phyloP scores from a whole-genome alignment of 78 protist species.

The Andalucia godoyi region DNA sequence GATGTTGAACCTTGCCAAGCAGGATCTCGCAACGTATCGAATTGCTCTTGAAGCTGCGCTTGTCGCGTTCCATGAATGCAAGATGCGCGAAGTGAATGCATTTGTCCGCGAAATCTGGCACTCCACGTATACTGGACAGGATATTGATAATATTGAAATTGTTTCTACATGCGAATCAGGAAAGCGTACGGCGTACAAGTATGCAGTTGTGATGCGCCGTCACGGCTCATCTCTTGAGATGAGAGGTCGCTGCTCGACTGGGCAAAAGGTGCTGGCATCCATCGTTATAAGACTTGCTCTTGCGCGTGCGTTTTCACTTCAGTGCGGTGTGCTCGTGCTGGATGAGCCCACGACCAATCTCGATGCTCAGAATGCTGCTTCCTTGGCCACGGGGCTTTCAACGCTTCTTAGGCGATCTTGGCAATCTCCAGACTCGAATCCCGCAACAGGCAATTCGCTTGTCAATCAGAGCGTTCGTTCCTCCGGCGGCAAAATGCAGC shows the following conservation, averaged over 20 bases:
- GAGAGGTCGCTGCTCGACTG: conserved; percentile 98
- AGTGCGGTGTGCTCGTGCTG: conserved; percentile 96
- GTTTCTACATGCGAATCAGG: conserved; percentile 33
- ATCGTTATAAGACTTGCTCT: conserved; percentile 95
- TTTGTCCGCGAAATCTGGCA: conserved; percentile 81
- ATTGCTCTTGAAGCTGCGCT: conserved; percentile 59
- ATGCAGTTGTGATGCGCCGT: conserved; percentile 86
- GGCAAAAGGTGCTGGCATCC: conserved; percentile 95
- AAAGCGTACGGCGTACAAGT: conserved; percentile 29
- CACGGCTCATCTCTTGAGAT: conserved; percentile 78
- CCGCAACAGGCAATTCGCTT: no score
- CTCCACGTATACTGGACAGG: conserved; percentile 67
- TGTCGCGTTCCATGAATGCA: conserved; percentile 53
- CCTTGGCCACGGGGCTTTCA: conserved; percentile 62
- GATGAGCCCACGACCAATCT: conserved; percentile 99
- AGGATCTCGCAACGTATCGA: conserved; percentile 36
- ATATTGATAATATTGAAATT: conserved; percentile 92
- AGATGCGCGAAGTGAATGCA: conserved; percentile 90
- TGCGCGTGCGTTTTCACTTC: conserved; percentile 89
- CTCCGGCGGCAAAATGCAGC: no score
- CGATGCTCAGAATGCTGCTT: conserved; percentile 77
- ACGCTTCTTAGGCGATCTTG: conserved; percentile 28
- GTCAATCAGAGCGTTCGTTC: no score
- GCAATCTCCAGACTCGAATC: no score
- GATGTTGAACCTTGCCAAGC: not conserved